Percentiles rank a stretch among this genome's conserved stretches.
Evolutionary conservation across 148 eudicot species (phyloP).

Genomic region (Spergularia marina): DNA sequence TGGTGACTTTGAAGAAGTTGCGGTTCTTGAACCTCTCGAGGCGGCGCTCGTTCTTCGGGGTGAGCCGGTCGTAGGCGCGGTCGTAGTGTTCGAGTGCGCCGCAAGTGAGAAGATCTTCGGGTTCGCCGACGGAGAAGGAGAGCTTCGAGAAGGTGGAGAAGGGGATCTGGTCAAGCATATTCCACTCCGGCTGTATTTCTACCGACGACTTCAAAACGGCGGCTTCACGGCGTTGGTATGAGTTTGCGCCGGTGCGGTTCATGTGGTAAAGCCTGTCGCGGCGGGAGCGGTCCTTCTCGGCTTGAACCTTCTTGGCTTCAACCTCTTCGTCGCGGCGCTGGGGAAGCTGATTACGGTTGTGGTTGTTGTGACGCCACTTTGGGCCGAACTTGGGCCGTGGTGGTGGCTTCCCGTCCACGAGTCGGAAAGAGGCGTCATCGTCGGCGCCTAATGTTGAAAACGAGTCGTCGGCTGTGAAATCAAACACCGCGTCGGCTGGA

Average conservation of each 20-base stretch:
- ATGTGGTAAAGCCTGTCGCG: constrained; percentile 65
- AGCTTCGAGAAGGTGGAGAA: constrained; percentile 82
- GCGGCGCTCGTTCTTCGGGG: constrained; percentile 69
- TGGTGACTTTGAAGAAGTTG: constrained; percentile 83
- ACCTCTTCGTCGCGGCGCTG: constrained; percentile 87
- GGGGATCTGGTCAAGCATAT: constrained; percentile 94
- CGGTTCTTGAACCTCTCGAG: constrained; percentile 83
- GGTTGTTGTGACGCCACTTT: constrained; percentile 67
- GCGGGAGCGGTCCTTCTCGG: constrained; percentile 80
- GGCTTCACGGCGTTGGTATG: constrained; percentile 64
- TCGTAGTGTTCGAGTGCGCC: constrained; percentile 72
- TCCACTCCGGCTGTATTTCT: constrained; percentile 97
- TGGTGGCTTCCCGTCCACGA: constrained; percentile 75
- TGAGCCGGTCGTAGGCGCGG: constrained; percentile 57
- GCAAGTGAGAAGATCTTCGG: constrained; percentile 71
- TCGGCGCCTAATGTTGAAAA: constrained; percentile 53
- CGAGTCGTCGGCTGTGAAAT: constrained; percentile 86
- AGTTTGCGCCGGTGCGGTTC: constrained; percentile 48
- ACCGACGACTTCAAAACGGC: constrained; percentile 75
- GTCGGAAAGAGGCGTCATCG: constrained; percentile 69
- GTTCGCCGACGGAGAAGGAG: constrained; percentile 67
- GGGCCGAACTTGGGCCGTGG: constrained; percentile 75
- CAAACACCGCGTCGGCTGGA: constrained; percentile 65
- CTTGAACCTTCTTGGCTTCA: constrained; percentile 75
- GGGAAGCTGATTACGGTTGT: constrained; percentile 54